Conservation (phyloP, 164 flowering plant genomes). For the Aristolochia contorta region DNA sequence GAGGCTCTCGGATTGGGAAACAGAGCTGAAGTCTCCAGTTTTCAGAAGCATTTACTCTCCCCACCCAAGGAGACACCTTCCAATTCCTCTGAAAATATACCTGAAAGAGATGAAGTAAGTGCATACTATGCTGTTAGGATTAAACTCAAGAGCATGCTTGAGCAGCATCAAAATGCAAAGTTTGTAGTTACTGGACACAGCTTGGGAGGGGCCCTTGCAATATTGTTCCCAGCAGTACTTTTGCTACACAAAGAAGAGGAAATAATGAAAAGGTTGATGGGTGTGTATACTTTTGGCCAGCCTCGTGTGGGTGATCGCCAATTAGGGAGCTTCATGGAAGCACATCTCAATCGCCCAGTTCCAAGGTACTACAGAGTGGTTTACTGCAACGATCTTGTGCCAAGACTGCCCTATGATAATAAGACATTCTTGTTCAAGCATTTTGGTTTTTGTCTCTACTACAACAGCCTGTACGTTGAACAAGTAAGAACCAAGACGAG, state of each 20-base stretch:
- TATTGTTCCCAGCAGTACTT: slow-evolving; percentile 45
- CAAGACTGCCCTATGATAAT: slow-evolving; percentile 73
- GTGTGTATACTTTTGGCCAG: slow-evolving; percentile 83
- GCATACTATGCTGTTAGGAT: slow-evolving; percentile 63
- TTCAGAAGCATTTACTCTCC: slow-evolving; percentile 28
- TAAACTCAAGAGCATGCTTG: slow-evolving; percentile 29
- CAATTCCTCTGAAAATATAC: neutral
- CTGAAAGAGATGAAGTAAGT: slow-evolving; percentile 28
- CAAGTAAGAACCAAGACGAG: slow-evolving; percentile 29
- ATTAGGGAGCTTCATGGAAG: slow-evolving; percentile 55
- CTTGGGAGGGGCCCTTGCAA: slow-evolving; percentile 78
- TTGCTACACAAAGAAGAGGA: slow-evolving; percentile 41
- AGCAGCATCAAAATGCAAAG: slow-evolving; percentile 32
- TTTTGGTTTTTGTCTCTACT: slow-evolving; percentile 57
- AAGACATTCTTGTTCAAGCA: slow-evolving; percentile 49
- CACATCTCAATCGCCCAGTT: slow-evolving; percentile 35
- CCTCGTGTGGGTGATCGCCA: slow-evolving; percentile 70
- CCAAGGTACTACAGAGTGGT: slow-evolving; percentile 58
- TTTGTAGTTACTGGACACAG: slow-evolving; percentile 80
- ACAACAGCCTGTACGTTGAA: slow-evolving; percentile 53
- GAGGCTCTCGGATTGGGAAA: slow-evolving; percentile 69
- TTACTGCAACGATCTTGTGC: slow-evolving; percentile 71
- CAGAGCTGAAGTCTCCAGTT: slow-evolving; percentile 41
- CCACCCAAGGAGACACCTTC: neutral
- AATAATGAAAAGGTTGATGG: slow-evolving; percentile 56